These are phyloP conservation scores for Peterozyma xylosa DNA, from an alignment of 805 yeast species.

Conservation along the genomic window DNA sequence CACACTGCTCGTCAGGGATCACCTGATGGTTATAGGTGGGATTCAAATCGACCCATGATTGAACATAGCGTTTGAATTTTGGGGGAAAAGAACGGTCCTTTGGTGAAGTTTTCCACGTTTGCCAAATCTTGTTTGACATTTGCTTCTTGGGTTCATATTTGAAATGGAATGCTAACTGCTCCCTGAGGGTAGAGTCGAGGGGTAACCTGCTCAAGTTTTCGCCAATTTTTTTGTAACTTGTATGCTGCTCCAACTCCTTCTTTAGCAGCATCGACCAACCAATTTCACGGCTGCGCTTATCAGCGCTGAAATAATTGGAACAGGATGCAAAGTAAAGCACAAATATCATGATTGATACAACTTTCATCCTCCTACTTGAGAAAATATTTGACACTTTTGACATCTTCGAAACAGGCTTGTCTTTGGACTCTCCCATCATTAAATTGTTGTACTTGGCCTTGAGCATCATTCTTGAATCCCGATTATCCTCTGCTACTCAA, in stretches of 20 bases:
- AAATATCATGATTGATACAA: no score
- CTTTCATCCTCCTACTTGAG: no score
- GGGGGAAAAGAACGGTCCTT: conserved; percentile 51
- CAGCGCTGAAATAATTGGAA: no score
- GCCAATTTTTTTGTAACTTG: conserved; percentile 3
- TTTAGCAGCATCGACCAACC: background rate
- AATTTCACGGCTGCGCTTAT: no score
- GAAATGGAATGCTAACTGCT: conserved; percentile 60
- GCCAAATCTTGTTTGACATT: conserved; percentile 85
- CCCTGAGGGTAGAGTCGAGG: conserved; percentile 26
- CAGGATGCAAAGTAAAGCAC: no score
- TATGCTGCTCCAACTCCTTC: conserved; percentile 1
- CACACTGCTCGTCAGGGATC: conserved; percentile 60
- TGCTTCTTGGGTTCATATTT: conserved; percentile 64
- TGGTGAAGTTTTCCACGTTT: conserved; percentile 78
- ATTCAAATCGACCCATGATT: conserved; percentile 59
- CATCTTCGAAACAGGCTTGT: no score
- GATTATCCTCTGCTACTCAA: no score
- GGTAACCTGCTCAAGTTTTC: conserved; percentile 8
- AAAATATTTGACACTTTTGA: no score
- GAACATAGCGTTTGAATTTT: conserved; percentile 38
- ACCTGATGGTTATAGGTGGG: conserved; percentile 64
- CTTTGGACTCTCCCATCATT: no score
- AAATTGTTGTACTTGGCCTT: no score
- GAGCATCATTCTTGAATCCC: no score